Evolutionary conservation across 305 asterid genomes (phyloP), one percentile per base, ranked within the genome.

Genomic region (Galium porrigens): DNA sequence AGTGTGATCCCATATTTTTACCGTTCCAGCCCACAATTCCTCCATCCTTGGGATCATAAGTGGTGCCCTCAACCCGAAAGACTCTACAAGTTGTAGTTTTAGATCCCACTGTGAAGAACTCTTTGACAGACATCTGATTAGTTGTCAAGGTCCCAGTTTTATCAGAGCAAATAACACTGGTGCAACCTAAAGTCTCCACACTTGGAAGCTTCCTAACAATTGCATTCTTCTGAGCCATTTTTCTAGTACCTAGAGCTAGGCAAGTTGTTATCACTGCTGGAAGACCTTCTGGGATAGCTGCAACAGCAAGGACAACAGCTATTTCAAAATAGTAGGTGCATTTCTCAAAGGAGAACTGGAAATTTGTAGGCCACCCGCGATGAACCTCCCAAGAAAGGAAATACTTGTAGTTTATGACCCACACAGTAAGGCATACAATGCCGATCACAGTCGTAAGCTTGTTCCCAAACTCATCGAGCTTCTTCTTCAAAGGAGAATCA

Each of bases 281-380:
- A 30, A 90, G 84, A 63, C 97, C 97, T 77, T 90, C 96, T 2
- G 96, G 96, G 52, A 90, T 88, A 12, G 97, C 97, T 64, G 97
- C 97, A 55, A 90, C 96, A 5, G 97, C 97, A 53, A 90, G 86
- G 32, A 95, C 91, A 42, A 90, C 82, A 33, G 96, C 96, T 55
- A 87, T 83, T 75, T 90, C 82, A 64, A 90, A 90, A 76, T 90
- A 85, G 63, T 87, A 87, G 4, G 95, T 82, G 83, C 97, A 90
- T 72, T 83, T 87, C 64, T 87, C 88, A 33, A 90, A 90, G 14
- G 96, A 90, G 75, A 90, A 87, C 41, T 69, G 72, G 74, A 84
- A 69, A 68, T 86, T 77, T 0, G 87, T 58, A 44, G 95, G 97
- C 94, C 89, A 79, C 54, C 95, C 95, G 53, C 86, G 61, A 3